A percentile compares a stretch with the other conserved stretches of the same genome.
Evolutionary conservation across 768 basidiomycete species (phyloP).

Genomic region (Panaeolus cyanescens): DNA sequence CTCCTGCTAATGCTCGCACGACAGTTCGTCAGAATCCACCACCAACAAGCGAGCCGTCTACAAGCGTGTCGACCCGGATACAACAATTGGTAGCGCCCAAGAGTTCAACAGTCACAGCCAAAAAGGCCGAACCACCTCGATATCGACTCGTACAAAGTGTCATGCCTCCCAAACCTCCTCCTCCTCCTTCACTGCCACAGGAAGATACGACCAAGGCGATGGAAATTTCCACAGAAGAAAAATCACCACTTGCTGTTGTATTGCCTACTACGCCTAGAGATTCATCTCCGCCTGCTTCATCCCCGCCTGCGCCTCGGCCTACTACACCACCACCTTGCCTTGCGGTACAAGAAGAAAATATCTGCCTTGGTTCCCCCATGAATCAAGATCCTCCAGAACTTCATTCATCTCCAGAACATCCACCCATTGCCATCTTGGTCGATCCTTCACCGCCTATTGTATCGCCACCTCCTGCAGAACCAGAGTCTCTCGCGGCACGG

Average conservation of each 20-base stretch:
- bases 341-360: constrained; percentile 8
- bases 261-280: constrained; percentile 4
- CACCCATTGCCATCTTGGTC: constrained; percentile 4
- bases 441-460: not conserved
- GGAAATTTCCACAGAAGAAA: not conserved
- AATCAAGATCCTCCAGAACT: constrained; percentile 16
- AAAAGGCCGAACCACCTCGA: not conserved
- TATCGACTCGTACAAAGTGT: not conserved
- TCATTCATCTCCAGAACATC: not conserved
- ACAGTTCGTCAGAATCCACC: constrained; percentile 29
- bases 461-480: constrained; percentile 4
- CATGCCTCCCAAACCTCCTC: not conserved
- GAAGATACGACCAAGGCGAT: not conserved
- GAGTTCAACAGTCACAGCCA: not conserved
- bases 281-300: not conserved
- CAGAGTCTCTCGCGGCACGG: constrained; percentile 27
- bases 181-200: not conserved
- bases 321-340: not conserved
- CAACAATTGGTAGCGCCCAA: constrained; percentile 3
- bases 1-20: constrained; percentile 27
- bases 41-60: constrained; percentile 8
- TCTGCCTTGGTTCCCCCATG: constrained; percentile 25
- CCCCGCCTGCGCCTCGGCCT: not conserved
- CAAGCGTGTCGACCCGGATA: not conserved
- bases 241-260: constrained; percentile 3